Conservation (phyloP, 805 yeast genomes). For the Teunomyces funiuensis region DNA sequence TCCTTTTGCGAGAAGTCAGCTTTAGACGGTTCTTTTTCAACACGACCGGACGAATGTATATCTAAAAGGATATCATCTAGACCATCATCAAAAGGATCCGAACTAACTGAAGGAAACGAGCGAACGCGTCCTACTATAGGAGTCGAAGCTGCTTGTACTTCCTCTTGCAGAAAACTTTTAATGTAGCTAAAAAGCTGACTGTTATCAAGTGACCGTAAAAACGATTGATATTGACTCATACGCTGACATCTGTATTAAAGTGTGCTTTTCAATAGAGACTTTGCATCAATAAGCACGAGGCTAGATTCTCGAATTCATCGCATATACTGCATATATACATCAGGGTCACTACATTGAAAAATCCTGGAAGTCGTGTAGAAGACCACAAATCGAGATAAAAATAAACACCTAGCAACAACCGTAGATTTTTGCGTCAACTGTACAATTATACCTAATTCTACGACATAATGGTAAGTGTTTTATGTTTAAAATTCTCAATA, state of each 20-base stretch:
- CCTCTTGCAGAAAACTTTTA: constrained; percentile 3
- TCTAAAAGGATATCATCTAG: constrained; percentile 20
- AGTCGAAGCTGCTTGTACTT: constrained; percentile 8
- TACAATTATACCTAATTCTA: neutral
- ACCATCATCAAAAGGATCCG: constrained; percentile 28
- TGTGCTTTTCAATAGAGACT: neutral
- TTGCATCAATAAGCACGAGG: neutral
- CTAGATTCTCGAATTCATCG: neutral
- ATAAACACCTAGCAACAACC: neutral
- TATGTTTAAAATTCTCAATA: too few species aligned
- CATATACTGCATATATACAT: neutral
- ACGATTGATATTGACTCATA: constrained; percentile 8
- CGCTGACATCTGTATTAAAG: constrained; percentile 5
- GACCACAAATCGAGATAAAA: constrained; percentile 4
- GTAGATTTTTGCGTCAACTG: neutral
- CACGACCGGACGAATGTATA: neutral
- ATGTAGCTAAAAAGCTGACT: constrained; percentile 14
- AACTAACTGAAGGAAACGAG: constrained; percentile 12
- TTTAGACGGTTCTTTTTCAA: neutral
- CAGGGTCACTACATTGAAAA: neutral
- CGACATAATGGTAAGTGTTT: neutral
- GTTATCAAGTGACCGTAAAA: constrained; percentile 22
- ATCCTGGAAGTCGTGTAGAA: neutral
- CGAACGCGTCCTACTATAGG: constrained; percentile 1
- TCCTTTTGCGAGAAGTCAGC: neutral